Evolutionary conservation across 177 flowering plant species (phyloP).

Genomic region (Vitis hybrid): DNA sequence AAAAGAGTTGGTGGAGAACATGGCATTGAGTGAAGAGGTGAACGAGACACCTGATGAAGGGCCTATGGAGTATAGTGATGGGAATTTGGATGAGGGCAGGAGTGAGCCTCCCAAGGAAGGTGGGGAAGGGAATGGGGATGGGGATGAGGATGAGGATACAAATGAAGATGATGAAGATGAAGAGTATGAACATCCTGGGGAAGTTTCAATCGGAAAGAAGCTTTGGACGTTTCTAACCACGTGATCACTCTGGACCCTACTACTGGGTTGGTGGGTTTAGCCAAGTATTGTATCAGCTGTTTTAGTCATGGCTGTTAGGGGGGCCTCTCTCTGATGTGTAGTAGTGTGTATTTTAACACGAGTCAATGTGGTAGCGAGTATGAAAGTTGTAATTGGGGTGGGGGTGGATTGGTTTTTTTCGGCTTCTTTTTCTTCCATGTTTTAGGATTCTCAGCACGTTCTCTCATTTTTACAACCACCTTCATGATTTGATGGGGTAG

Average conservation of each 20-base stretch:
- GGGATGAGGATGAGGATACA: constrained; percentile 23
- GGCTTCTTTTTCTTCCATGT: not conserved
- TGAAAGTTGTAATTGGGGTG: not conserved
- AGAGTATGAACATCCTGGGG: constrained; percentile 48
- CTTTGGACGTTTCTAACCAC: constrained; percentile 68
- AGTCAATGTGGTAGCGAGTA: constrained; percentile 13
- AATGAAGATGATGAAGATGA: constrained; percentile 32
- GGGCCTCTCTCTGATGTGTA: constrained; percentile 9
- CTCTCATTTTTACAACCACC: not conserved
- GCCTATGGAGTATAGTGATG: constrained; percentile 18
- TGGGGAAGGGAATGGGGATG: constrained; percentile 9
- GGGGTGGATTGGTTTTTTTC: constrained; percentile 1
- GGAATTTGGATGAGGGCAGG: constrained; percentile 12
- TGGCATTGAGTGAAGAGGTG: constrained; percentile 51
- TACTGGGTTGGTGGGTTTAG: not conserved
- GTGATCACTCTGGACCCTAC: constrained; percentile 13
- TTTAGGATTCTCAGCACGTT: not conserved
- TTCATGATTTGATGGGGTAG: constrained; percentile 16
- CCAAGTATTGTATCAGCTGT: not conserved
- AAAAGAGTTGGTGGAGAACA: constrained; percentile 14
- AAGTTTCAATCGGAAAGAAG: constrained; percentile 63
- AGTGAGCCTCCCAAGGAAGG: constrained; percentile 17
- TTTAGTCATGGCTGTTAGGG: constrained; percentile 17
- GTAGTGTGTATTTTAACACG: constrained; percentile 19
- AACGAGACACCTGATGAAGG: constrained; percentile 37